These are phyloP conservation scores for Talaromyces verruculosus DNA, from an alignment of 2,329 filamentous ascomycete genomes.

Conservation along the genomic window DNA sequence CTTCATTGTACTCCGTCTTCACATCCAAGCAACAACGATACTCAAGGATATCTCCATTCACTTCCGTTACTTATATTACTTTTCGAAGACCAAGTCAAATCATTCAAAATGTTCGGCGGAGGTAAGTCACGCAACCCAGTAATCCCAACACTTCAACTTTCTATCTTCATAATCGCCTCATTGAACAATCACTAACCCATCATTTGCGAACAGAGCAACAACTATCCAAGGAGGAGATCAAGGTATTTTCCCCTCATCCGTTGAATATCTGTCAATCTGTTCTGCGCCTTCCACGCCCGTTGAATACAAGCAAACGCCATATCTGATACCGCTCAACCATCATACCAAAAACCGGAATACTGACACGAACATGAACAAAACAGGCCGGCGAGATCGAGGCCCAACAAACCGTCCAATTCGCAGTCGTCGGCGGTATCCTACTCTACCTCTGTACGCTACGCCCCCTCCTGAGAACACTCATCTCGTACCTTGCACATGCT, in stretches of 20 bases:
- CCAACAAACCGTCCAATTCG: conserved; percentile 54
- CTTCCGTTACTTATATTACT: background rate
- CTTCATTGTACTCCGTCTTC: background rate
- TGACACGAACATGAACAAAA: background rate
- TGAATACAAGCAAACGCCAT: background rate
- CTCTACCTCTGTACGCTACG: conserved; percentile 65
- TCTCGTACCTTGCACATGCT: background rate
- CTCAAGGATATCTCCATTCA: background rate
- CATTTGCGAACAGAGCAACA: conserved; percentile 39
- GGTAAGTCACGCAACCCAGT: conserved; percentile 6
- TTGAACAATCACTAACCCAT: background rate
- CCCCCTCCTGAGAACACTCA: no score
- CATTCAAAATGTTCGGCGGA: conserved; percentile 21
- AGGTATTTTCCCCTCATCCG: conserved; percentile 30
- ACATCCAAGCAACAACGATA: background rate
- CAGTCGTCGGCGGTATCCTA: conserved; percentile 54
- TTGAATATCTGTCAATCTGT: no score
- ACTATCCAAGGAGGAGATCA: conserved; percentile 49
- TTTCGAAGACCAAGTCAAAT: background rate
- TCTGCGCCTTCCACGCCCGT: background rate
- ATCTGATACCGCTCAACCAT: background rate
- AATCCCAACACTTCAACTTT: no score
- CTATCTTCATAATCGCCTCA: background rate
- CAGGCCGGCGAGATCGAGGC: conserved; percentile 56
- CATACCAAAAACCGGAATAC: background rate